Conservation (phyloP, 768 basidiomycete genomes). For the Podaxis rugospora region DNA sequence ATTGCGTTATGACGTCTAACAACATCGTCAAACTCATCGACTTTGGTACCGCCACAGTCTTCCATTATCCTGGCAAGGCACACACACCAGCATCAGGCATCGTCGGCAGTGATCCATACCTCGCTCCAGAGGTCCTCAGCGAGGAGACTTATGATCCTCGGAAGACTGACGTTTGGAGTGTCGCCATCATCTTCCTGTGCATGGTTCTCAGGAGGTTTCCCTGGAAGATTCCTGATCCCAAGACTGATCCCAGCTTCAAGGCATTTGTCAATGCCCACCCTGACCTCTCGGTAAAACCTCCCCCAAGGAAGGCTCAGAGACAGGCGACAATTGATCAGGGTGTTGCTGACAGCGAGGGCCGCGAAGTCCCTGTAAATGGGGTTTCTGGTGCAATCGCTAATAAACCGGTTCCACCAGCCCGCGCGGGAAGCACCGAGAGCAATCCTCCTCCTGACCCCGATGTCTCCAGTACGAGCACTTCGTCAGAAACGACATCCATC, state of each 20-base stretch:
- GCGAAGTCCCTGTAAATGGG: constrained; percentile 25
- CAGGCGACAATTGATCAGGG: constrained; percentile 12
- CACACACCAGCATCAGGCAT: constrained; percentile 79
- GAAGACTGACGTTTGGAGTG: constrained; percentile 98
- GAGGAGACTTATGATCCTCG: constrained; percentile 87
- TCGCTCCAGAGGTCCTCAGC: constrained; percentile 91
- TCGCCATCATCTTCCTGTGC: constrained; percentile 98
- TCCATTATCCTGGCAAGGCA: constrained; percentile 94
- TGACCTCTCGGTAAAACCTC: constrained; percentile 58
- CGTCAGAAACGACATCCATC: constrained; percentile 43
- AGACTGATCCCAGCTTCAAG: constrained; percentile 87
- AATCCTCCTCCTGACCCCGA: constrained; percentile 25
- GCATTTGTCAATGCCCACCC: constrained; percentile 93
- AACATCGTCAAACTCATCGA: constrained; percentile 99
- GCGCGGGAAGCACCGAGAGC: constrained; percentile 30
- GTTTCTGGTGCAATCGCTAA: constrained; percentile 13
- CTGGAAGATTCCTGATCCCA: constrained; percentile 97
- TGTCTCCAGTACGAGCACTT: constrained; percentile 30
- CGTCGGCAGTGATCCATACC: constrained; percentile 97
- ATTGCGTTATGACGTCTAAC: constrained; percentile 96
- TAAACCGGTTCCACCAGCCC: constrained; percentile 22
- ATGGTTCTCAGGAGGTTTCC: constrained; percentile 98
- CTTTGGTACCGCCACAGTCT: constrained; percentile 99
- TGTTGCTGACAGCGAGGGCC: constrained; percentile 13
- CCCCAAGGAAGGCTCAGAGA: constrained; percentile 27